Conservation (phyloP, 2,329 filamentous ascomycete genomes). For the Parafenestella ontariensis region DNA sequence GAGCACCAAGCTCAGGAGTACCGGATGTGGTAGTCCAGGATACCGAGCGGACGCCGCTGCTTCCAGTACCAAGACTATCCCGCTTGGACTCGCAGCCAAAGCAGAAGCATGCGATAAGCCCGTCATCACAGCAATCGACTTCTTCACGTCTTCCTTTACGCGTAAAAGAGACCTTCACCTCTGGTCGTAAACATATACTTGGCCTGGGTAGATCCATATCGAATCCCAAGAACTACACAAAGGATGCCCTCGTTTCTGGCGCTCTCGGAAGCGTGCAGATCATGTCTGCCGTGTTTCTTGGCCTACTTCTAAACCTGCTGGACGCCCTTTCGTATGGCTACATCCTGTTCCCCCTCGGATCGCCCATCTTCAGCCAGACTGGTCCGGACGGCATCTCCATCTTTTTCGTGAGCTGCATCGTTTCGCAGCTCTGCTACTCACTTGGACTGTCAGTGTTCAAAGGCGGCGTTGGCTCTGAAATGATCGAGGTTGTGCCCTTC, state of each 20-base stretch:
- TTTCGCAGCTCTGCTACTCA: conserved; percentile 91
- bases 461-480: conserved; percentile 91
- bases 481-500: conserved; percentile 98
- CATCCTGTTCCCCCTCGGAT: conserved; percentile 90
- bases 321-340: conserved; percentile 92
- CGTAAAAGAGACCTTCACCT: conserved; percentile 25
- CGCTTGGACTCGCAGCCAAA: conserved; percentile 27
- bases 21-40: conserved; percentile 40
- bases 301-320: conserved; percentile 87
- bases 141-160: conserved; percentile 23
- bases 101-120: conserved; percentile 13
- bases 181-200: conserved; percentile 29
- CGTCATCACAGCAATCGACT: conserved; percentile 30
- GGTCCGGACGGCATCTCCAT: conserved; percentile 96
- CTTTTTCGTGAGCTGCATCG: conserved; percentile 97
- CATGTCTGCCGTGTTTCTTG: conserved; percentile 86
- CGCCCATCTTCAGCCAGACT: conserved; percentile 81
- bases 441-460: conserved; percentile 83
- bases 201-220: conserved; percentile 46
- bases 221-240: conserved; percentile 77
- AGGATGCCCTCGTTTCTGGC: conserved; percentile 67
- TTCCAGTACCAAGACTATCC: conserved; percentile 43
- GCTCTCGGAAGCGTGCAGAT: conserved; percentile 71
- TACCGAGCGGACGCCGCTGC: conserved; percentile 47
- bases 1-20: conserved; percentile 2